phyloP scores from a whole-genome alignment of 805 yeast species.

The Saccharomycopsis javanensis region DNA sequence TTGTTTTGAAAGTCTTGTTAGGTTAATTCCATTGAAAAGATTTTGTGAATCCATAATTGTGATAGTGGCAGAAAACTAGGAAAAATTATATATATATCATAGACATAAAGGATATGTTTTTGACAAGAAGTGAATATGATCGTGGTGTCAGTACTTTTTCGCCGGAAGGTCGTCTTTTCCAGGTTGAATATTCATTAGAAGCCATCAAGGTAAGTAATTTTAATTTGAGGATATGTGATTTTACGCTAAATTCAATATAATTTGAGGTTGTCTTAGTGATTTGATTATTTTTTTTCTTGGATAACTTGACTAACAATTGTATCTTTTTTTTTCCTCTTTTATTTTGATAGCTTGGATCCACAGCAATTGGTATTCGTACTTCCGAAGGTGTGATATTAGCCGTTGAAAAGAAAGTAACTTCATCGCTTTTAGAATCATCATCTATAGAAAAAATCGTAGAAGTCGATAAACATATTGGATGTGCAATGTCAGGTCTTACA shows the following conservation, averaged over 20 bases:
- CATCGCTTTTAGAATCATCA: slow-evolving; percentile 79
- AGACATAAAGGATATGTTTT: slow-evolving; percentile 73
- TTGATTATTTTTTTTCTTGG: no score
- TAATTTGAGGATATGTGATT: no score
- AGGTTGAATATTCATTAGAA: slow-evolving; percentile 94
- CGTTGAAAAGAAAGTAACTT: slow-evolving; percentile 94
- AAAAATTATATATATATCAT: no score
- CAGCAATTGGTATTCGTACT: slow-evolving; percentile 95
- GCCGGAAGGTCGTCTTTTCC: slow-evolving; percentile 97
- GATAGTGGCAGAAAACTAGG: no score
- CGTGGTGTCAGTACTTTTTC: slow-evolving; percentile 98
- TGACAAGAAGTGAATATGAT: slow-evolving; percentile 98
- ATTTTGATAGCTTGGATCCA: slow-evolving; percentile 59
- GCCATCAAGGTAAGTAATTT: slow-evolving; percentile 65
- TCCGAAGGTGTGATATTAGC: slow-evolving; percentile 93
- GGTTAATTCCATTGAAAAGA: no score
- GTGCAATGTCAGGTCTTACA: slow-evolving; percentile 97
- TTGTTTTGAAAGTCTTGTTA: no score
- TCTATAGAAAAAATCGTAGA: slow-evolving; percentile 95
- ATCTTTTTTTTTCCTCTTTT: no score
- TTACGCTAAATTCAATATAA: no score
- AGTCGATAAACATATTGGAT: slow-evolving; percentile 87
- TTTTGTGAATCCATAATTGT: no score
- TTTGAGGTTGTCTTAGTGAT: no score
- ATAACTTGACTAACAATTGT: no score